Evolutionary conservation across 805 yeast species (phyloP), one percentile per base, ranked within the genome.

Genomic region (Pichia cephalocereana): DNA sequence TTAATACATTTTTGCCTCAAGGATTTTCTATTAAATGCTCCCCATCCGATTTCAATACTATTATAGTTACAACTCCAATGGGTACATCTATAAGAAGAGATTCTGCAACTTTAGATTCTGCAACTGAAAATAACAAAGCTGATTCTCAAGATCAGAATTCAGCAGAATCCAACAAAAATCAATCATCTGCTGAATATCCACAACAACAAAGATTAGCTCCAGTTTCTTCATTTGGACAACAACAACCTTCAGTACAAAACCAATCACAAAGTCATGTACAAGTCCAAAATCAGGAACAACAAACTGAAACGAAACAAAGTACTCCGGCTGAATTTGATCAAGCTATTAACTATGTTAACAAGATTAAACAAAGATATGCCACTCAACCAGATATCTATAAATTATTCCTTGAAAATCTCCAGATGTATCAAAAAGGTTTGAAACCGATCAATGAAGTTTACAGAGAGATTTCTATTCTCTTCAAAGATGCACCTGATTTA

Each of bases 11-110:
- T 63, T 73, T 93, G 56, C 99, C 99, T 1, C 96, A 95, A 23
- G 99, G 99, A 3, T 93, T 89, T 68, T 74, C 86, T 54, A 90
- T 93, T 55, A 96, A 87, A 64, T 93, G 98, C 67, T 85, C 96
- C 0, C 93, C 96, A 8, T 71, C 84, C 38, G 97, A 91, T 62
- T 95, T 95, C 15, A 83, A 85, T 56, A 95, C 96, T 19, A 89
- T 93, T 52, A 77, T 89, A 50, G 98, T 93, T 15, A 88, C 96
- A 2, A 93, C 99, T 0, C 99, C 99, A 2, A 77, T 86, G 69
- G 98, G 98, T 2, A 83, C 93, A 17, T 81, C 90, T 4, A 79
- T 82, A 12, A 72, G 84, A 52, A 82, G 82, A n/a, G 82, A 77
- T 55, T 72, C 76, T 32, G 72, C 69, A 14, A 1, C 46, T 15